Base-by-base conservation (phyloP, 2,329 filamentous ascomycete genomes). In the Arthroderma sp. region DNA sequence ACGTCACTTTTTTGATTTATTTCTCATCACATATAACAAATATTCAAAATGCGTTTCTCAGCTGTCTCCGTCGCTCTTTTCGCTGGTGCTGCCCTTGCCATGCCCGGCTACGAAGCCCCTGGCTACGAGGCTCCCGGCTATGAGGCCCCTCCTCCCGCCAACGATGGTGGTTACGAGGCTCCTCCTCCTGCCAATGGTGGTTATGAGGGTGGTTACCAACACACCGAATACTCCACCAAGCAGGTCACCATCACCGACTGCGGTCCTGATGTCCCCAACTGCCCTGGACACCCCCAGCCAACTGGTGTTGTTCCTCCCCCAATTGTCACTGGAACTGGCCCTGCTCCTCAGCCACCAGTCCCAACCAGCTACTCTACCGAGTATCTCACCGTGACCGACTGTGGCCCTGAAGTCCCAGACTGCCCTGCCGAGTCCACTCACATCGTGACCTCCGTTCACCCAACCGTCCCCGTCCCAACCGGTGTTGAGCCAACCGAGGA, bases 211-310 rank as follows among this genome's bases (percentile, higher is more conserved):
- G 10, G 38, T 29, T 47, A 49, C 42, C 40, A 47, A 48, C 45
- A 59, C 53, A 70, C 74, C 57, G 66, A 78, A 66, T 77, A 74
- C 71, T 64, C 66, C 58, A 77, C 73, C 53, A 69, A 77, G 59
- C 68, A 72, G 59, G 66, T 75, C 54, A 80, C 77, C 65, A 67
- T 80, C 71, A 80, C 74, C 63, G 76, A 73, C 43, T 80, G 76
- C 70, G 70, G 64, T 47, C 66, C 75, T 41, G 69, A 70, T 49
- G 75, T 81, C 58, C 72, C 74, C 62, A 58, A 82, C 75, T 83
- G 80, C 63, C 63, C 64, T 38, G 62, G 55, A 49, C 40, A 54
- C 47, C 48, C 48, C 40, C 36, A 44, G 6, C 44, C 38, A 2
- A 45, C 45, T 32, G 29, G 39, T 29, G 40, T 42, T 33, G 37